Evolutionary conservation across 2,329 filamentous ascomycete genomes (phyloP), one percentile per base, ranked within the genome.

Genomic region (Dichotomopilus funicola): DNA sequence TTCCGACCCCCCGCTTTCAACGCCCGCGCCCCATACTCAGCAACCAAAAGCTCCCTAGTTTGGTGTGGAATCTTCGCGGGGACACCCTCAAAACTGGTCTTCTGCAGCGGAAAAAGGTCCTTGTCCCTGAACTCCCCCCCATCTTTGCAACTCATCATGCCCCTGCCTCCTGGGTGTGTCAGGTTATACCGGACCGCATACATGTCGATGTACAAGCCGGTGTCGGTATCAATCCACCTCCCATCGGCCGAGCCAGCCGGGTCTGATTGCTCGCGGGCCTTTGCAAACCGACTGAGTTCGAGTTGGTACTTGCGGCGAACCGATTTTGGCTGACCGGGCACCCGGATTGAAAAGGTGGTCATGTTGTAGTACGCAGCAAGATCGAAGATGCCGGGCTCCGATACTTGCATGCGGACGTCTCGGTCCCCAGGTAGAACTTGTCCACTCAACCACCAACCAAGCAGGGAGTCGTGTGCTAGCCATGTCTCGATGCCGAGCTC

Each of bases 381-480:
- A 63, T 81, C 83, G 53, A 76, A 73, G 54, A 92, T 78, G 45
- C 86, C 89, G 31, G 78, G 71, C 57, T 81, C 81, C 6, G 81
- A 81, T 33, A 91, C 80, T 68, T 91, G 87, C 2, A 88, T 86
- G 68, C 91, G 87, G 46, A 89, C 76, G 67, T 91, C 87, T n/a
- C 11, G 10, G 67, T 91, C 87, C 87, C 87, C 90, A 0, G 87
- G 87, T 68, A 91, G 12, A 12, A 71, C 72, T 67, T 72, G 74
- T 48, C 75, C 75, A 63, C 89, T 89, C 88, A 88, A 92, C 87
- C 88, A 92, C 89, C 89, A 94, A 6, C 88, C 89, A 36, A 94
- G 74, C 35, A 92, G 73, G n/a, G 86, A 87, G n/a, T 88, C 87
- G 66, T 92, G 88, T 64, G 89, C 88, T 57, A 92, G 80, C 89